phyloP scores from a whole-genome alignment of 2,329 filamentous ascomycete species.

The Epichloe bromicola region DNA sequence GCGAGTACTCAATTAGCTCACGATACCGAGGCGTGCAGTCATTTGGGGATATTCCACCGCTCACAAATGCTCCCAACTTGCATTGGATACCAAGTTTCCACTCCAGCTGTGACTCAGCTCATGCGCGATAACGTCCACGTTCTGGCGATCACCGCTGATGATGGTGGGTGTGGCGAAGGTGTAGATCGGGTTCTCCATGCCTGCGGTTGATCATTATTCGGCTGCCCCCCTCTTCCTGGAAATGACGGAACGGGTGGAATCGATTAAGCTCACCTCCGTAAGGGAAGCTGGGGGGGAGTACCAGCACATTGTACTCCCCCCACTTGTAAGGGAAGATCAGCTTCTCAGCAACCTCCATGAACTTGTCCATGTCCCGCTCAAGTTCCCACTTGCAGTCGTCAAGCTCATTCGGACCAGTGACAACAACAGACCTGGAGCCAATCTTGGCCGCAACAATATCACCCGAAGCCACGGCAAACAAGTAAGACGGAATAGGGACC shows the following conservation, averaged over 20 bases:
- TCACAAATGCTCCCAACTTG: constrained; percentile 70
- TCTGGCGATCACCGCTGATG: constrained; percentile 80
- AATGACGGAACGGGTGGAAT: background rate
- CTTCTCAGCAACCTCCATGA: constrained; percentile 74
- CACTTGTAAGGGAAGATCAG: constrained; percentile 79
- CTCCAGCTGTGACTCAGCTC: constrained; percentile 71
- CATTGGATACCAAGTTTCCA: constrained; percentile 69
- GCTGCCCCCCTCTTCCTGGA: background rate
- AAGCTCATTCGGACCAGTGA: constrained; percentile 79
- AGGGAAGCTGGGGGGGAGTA: constrained; percentile 80
- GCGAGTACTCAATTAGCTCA: background rate
- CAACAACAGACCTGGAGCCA: constrained; percentile 73
- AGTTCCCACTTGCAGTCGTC: constrained; percentile 80
- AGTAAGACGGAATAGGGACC: constrained; percentile 85
- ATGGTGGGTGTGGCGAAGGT: constrained; percentile 93
- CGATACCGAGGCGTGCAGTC: background rate
- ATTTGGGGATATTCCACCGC: constrained; percentile 13
- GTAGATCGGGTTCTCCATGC: constrained; percentile 86
- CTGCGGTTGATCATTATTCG: constrained; percentile 17
- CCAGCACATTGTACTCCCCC: constrained; percentile 94
- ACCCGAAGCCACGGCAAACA: constrained; percentile 82
- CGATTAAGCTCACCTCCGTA: constrained; percentile 51
- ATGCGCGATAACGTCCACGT: constrained; percentile 92
- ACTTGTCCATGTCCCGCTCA: constrained; percentile 80
- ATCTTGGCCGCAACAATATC: constrained; percentile 80